Conservation (phyloP, 2,329 filamentous ascomycete species). For the Aspergillus latus region DNA sequence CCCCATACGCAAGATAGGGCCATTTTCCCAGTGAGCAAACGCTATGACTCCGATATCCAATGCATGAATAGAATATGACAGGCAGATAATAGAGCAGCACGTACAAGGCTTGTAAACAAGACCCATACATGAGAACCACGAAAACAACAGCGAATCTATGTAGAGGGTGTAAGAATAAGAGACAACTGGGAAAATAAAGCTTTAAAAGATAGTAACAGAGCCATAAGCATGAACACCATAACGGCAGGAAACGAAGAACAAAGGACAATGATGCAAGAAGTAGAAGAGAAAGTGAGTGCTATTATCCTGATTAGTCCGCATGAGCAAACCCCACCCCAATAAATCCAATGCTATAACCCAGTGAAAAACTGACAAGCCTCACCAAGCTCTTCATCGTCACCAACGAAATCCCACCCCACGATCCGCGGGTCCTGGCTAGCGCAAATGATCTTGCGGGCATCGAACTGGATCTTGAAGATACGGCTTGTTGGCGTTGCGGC, state of each 20-base stretch:
- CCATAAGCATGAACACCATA: too few relatives aligned
- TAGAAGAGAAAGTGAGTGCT: background rate
- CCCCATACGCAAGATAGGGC: too few relatives aligned
- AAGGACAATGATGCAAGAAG: too few relatives aligned
- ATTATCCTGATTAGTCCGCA: background rate
- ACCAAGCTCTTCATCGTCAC: slow-evolving; percentile 75
- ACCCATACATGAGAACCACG: background rate
- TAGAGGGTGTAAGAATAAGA: too few relatives aligned
- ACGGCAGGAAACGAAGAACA: too few relatives aligned
- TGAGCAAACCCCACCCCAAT: background rate
- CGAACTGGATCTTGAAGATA: slow-evolving; percentile 96
- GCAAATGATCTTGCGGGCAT: slow-evolving; percentile 88
- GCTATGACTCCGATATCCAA: background rate
- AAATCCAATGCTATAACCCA: slow-evolving; percentile 29
- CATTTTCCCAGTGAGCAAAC: background rate
- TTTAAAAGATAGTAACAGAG: too few relatives aligned
- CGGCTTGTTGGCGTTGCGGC: slow-evolving; percentile 49
- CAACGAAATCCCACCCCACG: slow-evolving; percentile 97
- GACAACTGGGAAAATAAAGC: too few relatives aligned
- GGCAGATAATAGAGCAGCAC: background rate
- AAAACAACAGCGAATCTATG: background rate
- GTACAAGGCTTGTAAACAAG: background rate
- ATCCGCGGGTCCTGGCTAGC: slow-evolving; percentile 90
- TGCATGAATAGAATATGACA: background rate
- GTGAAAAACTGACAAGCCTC: slow-evolving; percentile 77